Conservation (phyloP, 2,329 filamentous ascomycete species). For the Colletotrichum abscissum region DNA sequence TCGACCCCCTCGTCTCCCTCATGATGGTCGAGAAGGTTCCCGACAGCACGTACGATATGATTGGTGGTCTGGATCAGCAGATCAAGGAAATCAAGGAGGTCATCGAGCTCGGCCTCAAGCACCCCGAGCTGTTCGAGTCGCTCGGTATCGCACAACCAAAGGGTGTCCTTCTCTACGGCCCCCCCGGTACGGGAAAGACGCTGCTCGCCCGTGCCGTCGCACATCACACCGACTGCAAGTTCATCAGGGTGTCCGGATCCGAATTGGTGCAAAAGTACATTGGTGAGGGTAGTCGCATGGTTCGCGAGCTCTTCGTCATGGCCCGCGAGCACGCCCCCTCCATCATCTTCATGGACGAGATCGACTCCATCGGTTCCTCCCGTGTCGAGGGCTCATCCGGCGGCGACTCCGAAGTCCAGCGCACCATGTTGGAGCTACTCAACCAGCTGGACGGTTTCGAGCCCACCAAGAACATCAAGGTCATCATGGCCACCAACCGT, state of each 20-base stretch:
- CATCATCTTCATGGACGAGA: slow-evolving; percentile 99
- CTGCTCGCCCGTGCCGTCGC: slow-evolving; percentile 94
- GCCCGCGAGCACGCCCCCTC: slow-evolving; percentile 96
- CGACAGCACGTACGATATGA: slow-evolving; percentile 99
- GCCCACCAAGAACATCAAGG: slow-evolving; percentile 99
- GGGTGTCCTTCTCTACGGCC: slow-evolving; percentile 95
- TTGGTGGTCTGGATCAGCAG: slow-evolving; percentile 97
- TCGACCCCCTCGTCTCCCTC: slow-evolving; percentile 97
- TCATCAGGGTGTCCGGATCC: slow-evolving; percentile 95
- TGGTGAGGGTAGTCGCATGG: slow-evolving; percentile 97
- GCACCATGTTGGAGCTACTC: slow-evolving; percentile 97
- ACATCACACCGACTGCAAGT: slow-evolving; percentile 99
- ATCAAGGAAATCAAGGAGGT: slow-evolving; percentile 99
- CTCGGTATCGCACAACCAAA: slow-evolving; percentile 98
- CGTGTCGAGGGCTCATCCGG: slow-evolving; percentile 95
- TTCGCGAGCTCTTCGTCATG: slow-evolving; percentile 99
- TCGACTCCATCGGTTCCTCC: slow-evolving; percentile 97
- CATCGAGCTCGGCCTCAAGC: slow-evolving; percentile 97
- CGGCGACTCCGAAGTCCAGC: slow-evolving; percentile 97
- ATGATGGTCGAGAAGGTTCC: slow-evolving; percentile 99
- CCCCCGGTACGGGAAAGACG: slow-evolving; percentile 97
- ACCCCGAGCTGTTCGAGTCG: slow-evolving; percentile 99
- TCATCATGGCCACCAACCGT: slow-evolving; percentile 99
- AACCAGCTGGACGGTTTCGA: slow-evolving; percentile 99
- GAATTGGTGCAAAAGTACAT: slow-evolving; percentile 99